A percentile compares a stretch with the other conserved stretches of the same genome.
Evolutionary conservation across 495 filamentous ascomycete genomes (phyloP).

Genomic region (Cladorrhinum samala): DNA sequence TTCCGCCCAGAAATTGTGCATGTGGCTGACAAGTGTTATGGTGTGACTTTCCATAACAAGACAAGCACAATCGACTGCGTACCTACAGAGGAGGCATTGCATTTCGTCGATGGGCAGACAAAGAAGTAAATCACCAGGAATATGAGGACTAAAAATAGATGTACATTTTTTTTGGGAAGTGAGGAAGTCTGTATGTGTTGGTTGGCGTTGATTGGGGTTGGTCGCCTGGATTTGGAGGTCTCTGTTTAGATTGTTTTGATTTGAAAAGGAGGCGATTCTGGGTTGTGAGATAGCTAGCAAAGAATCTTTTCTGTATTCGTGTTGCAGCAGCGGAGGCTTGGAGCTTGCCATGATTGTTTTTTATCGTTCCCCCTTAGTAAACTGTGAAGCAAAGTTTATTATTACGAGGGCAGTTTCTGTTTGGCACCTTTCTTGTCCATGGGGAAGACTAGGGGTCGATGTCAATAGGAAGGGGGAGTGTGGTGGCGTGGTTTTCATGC

Average conservation of each 20-base stretch:
- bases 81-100: constrained; percentile 75
- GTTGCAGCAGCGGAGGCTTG: not conserved
- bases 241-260: too few species aligned
- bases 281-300: not conserved
- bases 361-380: too few species aligned
- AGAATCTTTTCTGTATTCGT: not conserved
- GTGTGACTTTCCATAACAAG: constrained; percentile 89
- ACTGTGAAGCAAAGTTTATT: too few species aligned
- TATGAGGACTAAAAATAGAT: too few species aligned
- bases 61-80: constrained; percentile 88
- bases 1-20: constrained; percentile 96
- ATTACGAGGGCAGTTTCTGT: too few species aligned
- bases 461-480: too few species aligned
- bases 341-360: not conserved
- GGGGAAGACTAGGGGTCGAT: too few species aligned
- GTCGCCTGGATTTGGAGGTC: too few species aligned
- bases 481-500: too few species aligned
- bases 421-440: too few species aligned
- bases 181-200: too few species aligned
- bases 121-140: constrained; percentile 24
- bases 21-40: constrained; percentile 96
- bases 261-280: not conserved
- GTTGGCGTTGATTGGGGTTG: too few species aligned
- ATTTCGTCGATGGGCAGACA: constrained; percentile 77
- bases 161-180: not conserved